Conservation (phyloP, 768 basidiomycete species). For the Suillus alpinus region DNA sequence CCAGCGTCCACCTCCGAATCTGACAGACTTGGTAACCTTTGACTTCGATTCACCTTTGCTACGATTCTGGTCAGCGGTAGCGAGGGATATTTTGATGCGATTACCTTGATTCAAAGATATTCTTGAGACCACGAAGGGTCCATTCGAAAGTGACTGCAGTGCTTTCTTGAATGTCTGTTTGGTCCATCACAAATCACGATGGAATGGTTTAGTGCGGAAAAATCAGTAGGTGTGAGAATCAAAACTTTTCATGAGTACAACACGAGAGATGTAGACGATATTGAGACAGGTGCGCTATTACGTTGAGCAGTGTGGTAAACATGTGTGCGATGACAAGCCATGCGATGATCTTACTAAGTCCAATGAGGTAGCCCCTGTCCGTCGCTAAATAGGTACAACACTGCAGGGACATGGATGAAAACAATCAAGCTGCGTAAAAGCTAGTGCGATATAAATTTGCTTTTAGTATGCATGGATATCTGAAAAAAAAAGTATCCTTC, state of each 20-base stretch:
- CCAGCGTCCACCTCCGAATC: slow-evolving; percentile 77
- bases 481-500: neutral
- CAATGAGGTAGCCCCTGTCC: neutral
- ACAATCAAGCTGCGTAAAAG: neutral
- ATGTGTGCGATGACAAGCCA: neutral
- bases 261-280: neutral
- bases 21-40: slow-evolving; percentile 70
- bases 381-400: neutral
- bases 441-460: neutral
- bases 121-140: slow-evolving; percentile 68
- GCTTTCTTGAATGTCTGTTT: slow-evolving; percentile 47
- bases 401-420: neutral
- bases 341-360: neutral
- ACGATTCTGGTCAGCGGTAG: slow-evolving; percentile 3
- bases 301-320: neutral
- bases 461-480: neutral
- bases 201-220: neutral
- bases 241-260: neutral
- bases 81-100: neutral
- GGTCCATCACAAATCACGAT: slow-evolving; percentile 27
- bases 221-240: neutral
- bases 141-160: slow-evolving; percentile 70
- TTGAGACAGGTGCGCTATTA: neutral
- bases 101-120: slow-evolving; percentile 69
- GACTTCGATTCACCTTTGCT: slow-evolving; percentile 77